Evolutionary conservation across 2,329 filamentous ascomycete species (phyloP).

Genomic region (Xylariaceae sp.): DNA sequence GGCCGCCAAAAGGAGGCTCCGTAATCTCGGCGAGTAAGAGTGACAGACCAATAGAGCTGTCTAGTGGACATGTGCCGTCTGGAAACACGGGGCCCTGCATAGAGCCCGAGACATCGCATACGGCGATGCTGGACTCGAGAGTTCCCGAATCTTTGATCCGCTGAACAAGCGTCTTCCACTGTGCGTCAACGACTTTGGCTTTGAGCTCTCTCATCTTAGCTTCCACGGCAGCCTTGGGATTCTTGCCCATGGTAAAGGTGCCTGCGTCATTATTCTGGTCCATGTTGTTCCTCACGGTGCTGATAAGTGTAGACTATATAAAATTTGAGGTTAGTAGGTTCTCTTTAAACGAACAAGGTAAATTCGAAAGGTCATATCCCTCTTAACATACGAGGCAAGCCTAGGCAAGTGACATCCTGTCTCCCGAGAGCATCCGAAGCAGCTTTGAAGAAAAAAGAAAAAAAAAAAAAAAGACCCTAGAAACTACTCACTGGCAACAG

Average conservation of each 20-base stretch:
- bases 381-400: no score
- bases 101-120: constrained; percentile 63
- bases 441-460: no score
- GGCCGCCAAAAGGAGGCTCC: constrained; percentile 57
- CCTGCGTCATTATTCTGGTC: no score
- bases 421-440: no score
- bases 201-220: constrained; percentile 42
- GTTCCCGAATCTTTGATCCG: constrained; percentile 61
- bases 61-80: constrained; percentile 56
- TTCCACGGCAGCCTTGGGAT: constrained; percentile 33
- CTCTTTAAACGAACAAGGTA: no score
- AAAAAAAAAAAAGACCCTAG: no score
- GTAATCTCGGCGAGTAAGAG: constrained; percentile 61
- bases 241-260: no score
- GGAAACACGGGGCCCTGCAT: constrained; percentile 50
- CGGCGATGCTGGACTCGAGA: constrained; percentile 58
- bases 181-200: constrained; percentile 50
- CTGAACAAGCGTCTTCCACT: constrained; percentile 64
- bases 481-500: no score
- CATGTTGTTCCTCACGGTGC: constrained; percentile 20
- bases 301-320: constrained; percentile 56
- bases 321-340: no score
- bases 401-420: no score
- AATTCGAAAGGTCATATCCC: no score
- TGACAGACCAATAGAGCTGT: constrained; percentile 61